phyloP scores from a whole-genome alignment of 2,329 filamentous ascomycete genomes.

The Cordyceps farinosa region DNA sequence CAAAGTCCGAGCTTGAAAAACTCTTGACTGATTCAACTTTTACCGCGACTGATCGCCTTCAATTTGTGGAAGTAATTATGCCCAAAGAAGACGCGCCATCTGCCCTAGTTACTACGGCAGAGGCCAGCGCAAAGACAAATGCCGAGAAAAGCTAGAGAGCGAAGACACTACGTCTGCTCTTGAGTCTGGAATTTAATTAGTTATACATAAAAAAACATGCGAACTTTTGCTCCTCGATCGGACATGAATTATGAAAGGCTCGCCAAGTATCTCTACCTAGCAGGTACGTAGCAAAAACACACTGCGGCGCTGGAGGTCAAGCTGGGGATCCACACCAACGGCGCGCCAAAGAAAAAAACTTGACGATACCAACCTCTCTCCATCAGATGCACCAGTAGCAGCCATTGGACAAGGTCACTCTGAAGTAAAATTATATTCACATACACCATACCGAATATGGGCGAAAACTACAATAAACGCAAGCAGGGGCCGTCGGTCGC shows the following conservation, averaged over 20 bases:
- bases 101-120: constrained; percentile 65
- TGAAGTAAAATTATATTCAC: background rate
- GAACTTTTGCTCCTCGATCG: too few species aligned
- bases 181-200: background rate
- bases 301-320: background rate
- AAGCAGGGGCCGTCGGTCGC: constrained; percentile 30
- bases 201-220: background rate
- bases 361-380: background rate
- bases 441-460: constrained; percentile 25
- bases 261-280: too few species aligned
- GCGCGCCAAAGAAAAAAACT: constrained; percentile 5
- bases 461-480: constrained; percentile 33
- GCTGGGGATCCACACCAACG: constrained; percentile 11
- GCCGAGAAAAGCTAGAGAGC: constrained; percentile 33
- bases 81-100: constrained; percentile 72
- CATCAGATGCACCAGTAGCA: background rate
- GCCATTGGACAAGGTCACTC: background rate
- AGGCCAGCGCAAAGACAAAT: constrained; percentile 68
- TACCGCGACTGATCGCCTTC: constrained; percentile 49
- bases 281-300: background rate
- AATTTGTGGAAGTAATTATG: constrained; percentile 82
- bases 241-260: too few species aligned
- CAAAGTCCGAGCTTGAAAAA: constrained; percentile 62
- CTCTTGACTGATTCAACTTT: constrained; percentile 65
- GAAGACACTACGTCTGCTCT: background rate